Percentiles rank a stretch among this genome's conserved stretches.
Conservation (phyloP, 768 basidiomycete genomes). For the Rhodotorula kratochvilovae region DNA sequence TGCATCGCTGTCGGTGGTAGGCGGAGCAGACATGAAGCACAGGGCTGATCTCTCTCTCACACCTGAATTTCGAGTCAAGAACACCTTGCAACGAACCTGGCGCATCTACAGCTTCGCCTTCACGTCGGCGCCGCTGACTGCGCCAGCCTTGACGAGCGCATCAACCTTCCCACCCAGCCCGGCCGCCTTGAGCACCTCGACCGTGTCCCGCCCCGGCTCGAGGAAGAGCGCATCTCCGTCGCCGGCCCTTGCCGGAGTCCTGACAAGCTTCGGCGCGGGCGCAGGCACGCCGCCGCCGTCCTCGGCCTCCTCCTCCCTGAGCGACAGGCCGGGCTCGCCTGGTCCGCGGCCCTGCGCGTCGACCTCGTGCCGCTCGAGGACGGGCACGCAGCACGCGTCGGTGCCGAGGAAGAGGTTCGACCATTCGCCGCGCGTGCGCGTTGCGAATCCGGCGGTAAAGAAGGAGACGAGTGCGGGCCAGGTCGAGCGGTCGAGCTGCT, state of each 20-base stretch:
- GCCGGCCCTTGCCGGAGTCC: background rate
- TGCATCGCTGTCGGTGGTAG: too few species aligned
- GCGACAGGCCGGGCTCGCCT: background rate
- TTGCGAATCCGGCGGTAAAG: conserved; percentile 61
- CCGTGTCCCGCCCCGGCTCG: conserved; percentile 20
- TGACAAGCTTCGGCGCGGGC: conserved; percentile 13
- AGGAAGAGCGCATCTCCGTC: background rate
- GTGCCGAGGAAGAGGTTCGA: conserved; percentile 62
- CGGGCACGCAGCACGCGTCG: conserved; percentile 42
- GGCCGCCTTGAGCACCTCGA: conserved; percentile 8
- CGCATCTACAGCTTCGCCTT: conserved; percentile 11
- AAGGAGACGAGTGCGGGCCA: conserved; percentile 48
- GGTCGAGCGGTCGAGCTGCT: conserved; percentile 30
- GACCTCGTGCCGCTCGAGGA: conserved; percentile 35
- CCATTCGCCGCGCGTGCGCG: conserved; percentile 65
- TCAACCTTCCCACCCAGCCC: conserved; percentile 6
- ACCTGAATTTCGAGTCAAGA: too few species aligned
- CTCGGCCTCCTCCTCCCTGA: background rate
- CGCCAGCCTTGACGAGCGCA: background rate
- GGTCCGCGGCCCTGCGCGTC: conserved; percentile 15
- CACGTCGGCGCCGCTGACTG: background rate
- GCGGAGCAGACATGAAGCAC: too few species aligned
- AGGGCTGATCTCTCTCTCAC: too few species aligned
- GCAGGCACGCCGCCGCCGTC: background rate
- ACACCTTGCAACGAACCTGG: background rate